Evolutionary conservation across 176 grass and related monocot genomes (phyloP), one percentile per base, ranked within the genome.

Genomic region (Musa schizocarpa): DNA sequence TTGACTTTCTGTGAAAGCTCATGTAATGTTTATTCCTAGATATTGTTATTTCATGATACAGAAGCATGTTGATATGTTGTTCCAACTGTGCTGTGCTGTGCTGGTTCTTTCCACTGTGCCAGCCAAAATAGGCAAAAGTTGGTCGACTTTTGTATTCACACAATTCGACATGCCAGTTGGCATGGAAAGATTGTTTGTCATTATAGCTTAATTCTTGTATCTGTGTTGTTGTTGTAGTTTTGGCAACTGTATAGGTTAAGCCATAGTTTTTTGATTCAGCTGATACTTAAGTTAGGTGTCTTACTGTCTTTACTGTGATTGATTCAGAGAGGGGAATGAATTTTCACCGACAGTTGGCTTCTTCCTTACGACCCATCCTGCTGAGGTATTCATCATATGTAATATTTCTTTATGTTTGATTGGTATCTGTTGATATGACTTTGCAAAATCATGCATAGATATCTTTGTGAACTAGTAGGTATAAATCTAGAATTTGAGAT

Each of bases 321-420:
- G 63, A 66, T 80, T 2, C 65, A 96, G 93, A 85, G 85, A 87
- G 14, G 77, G 76, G 1, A 92, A 83, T 74, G 89, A 96, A 70
- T 96, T 96, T 27, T 84, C 93, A 13, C 89, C 93, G 17, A 86
- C 78, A 27, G 81, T 92, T 0, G 81, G 93, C 49, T 86, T 92
- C 83, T 90, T 92, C 62, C 69, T 96, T 70, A 81, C 66, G 50
- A 91, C 88, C 53, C 81, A 78, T 1, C 76, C 74, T 61, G 77
- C 89, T 53, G 82, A 96, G 93, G 93, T 96, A 80, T 68, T 79
- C 23, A n/a, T 22, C 2, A 52, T 52, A 12, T 25, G 29, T 27
- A 3, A 16, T 10, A 13, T 10, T 51, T 52, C 34, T 43, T 43
- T 43, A 43, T 43, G 34, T 43, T 43, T 43, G 34, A 43, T 43